Base-by-base conservation (phyloP, 257 asterid genomes). In the Asclepias syriaca region DNA sequence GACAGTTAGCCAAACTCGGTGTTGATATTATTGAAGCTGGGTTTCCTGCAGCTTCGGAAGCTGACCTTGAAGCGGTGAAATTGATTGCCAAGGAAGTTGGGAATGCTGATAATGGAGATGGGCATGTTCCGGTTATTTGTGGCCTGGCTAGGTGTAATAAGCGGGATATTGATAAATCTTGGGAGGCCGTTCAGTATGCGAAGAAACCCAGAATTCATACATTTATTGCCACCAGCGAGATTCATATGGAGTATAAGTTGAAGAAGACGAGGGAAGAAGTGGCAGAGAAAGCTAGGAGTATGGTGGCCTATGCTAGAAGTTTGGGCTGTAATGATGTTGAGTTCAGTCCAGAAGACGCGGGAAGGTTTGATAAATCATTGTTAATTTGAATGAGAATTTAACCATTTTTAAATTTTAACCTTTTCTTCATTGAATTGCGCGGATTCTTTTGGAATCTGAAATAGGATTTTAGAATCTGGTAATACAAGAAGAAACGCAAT, bases 321-420 rank as follows among this genome's bases (percentile, higher is more conserved):
- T 81, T 95, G 85, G 99, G 99, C 1, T 92, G 98, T 65, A 49
- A 74, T 7, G 99, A 95, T 65, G 98, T 92, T n/a, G 99, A 95
- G 40, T 95, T 95, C 68, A 95, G 99, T 79, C 98, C 97, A 0
- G 99, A 95, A 84, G 99, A 92, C 76, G 99, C 97, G 51, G 99
- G 97, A 85, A 95, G 99, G 99, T 94, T 74, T 51, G 58, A 67
- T 37, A 18, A 50, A 40, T n/a, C 12, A 0, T 46, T 65, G 13
- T 65, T 65, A n/a, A 43, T 43, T 46, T 66, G 32, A 7, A 48
- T 15, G 22, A 32, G 66, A 48, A 11, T 48, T 49, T 48, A 14
- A n/a, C 58, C 71, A 12, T 0, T 48, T 37, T 60, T 32, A 10
- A 61, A 14, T 50, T 39, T 70, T 39, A 24, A 14, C 5, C 12